Conservation (phyloP, 2,329 filamentous ascomycete genomes). For the Pyrenochaeta sp. region DNA sequence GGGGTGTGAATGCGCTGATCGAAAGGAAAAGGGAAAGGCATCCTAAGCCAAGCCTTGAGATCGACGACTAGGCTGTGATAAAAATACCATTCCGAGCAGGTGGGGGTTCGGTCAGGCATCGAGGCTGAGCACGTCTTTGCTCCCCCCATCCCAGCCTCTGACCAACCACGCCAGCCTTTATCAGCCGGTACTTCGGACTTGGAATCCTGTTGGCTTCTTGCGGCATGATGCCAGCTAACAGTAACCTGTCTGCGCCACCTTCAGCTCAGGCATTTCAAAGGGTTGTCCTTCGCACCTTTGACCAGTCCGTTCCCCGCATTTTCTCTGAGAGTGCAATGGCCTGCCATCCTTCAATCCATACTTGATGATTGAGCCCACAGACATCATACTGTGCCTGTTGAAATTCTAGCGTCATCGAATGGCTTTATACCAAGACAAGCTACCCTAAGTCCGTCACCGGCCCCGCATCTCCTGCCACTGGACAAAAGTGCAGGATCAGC, state of each 20-base stretch:
- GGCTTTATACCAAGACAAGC: constrained; percentile 23
- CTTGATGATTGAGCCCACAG: neutral
- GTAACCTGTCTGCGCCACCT: constrained; percentile 27
- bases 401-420: constrained; percentile 30
- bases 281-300: constrained; percentile 9
- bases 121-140: constrained; percentile 31
- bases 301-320: constrained; percentile 3
- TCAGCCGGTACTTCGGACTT: constrained; percentile 29
- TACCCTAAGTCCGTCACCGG: constrained; percentile 34
- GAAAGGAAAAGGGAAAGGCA: constrained; percentile 1
- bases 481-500: constrained; percentile 28
- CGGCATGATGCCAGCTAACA: constrained; percentile 23
- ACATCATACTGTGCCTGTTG: neutral
- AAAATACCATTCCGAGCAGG: constrained; percentile 26
- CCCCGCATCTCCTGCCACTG: constrained; percentile 39
- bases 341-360: neutral
- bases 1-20: neutral
- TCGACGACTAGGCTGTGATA: constrained; percentile 9
- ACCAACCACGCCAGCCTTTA: constrained; percentile 24
- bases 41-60: constrained; percentile 8
- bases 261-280: constrained; percentile 23
- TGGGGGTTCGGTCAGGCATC: constrained; percentile 21
- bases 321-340: neutral
- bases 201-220: constrained; percentile 25
- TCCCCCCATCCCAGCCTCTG: constrained; percentile 18